These are phyloP conservation scores for Geotrichum carabidarum DNA, from an alignment of 1,139 yeast species.

Conservation along the genomic window DNA sequence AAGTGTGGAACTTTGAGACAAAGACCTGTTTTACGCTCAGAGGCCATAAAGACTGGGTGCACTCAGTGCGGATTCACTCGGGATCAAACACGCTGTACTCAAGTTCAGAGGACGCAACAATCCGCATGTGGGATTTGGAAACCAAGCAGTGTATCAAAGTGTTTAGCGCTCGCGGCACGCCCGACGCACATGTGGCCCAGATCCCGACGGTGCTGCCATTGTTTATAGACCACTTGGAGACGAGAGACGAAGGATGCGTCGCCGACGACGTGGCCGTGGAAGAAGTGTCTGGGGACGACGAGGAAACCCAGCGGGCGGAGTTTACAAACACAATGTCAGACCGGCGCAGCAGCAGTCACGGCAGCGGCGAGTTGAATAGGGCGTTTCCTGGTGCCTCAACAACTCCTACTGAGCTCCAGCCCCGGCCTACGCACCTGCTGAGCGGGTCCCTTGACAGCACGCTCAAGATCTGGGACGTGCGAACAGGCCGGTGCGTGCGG, in stretches of 20 bases:
- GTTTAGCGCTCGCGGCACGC: slow-evolving; percentile 49
- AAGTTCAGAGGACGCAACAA: slow-evolving; percentile 86
- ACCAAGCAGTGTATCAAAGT: slow-evolving; percentile 73
- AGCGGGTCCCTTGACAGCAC: slow-evolving; percentile 91
- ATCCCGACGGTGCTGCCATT: slow-evolving; percentile 87
- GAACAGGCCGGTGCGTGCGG: slow-evolving; percentile 78
- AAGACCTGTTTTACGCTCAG: slow-evolving; percentile 87
- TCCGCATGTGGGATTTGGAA: slow-evolving; percentile 89
- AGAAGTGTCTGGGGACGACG: not conserved
- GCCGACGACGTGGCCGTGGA: not conserved
- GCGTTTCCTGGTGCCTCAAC: not conserved
- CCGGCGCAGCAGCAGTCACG: not conserved
- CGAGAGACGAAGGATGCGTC: slow-evolving; percentile 20
- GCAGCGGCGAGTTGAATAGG: not conserved
- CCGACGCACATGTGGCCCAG: slow-evolving; percentile 46
- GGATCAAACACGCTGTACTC: slow-evolving; percentile 74
- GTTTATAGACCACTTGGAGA: slow-evolving; percentile 46
- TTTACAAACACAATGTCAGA: not conserved
- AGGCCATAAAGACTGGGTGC: slow-evolving; percentile 92
- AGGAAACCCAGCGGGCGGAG: slow-evolving; percentile 4
- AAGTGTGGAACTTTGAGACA: slow-evolving; percentile 94
- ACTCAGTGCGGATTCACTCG: slow-evolving; percentile 79
- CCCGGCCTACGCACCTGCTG: slow-evolving; percentile 67
- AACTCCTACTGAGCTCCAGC: not conserved
- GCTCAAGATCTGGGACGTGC: slow-evolving; percentile 89